Evolutionary conservation across 2,329 filamentous ascomycete species (phyloP), one percentile per base, ranked within the genome.

Genomic region (Ceratocystis alfenasii): DNA sequence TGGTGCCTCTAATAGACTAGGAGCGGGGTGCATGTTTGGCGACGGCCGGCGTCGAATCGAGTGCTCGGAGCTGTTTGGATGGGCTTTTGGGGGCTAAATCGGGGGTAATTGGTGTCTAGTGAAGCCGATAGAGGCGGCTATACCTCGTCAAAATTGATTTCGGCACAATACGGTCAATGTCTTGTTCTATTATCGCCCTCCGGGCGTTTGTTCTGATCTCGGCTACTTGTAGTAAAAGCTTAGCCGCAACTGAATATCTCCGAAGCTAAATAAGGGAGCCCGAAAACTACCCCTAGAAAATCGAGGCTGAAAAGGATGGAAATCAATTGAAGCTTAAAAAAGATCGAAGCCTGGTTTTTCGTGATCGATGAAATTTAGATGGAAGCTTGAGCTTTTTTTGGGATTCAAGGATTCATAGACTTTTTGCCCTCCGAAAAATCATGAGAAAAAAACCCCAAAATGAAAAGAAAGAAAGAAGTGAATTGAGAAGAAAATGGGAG

Each of bases 1-100:
- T 59, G 71, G 71, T 64, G 72, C 71, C 67, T 76, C 75, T 66
- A 72, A 71, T 69, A 77, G 71, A 70, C 72, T 76, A 57, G 75
- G 75, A 65, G 74, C 72, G 70, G 75, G 73, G 71, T 76, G 76
- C 76, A 77, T 77, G 69, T 68, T 71, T 28, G 53, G 53, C 22
- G 53, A 22, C 22, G 22, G 8, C 36, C 36, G 36, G 36, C 36
- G 36, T 41, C 36, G 22, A 28, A 22, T 41, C 17, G 28, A n/a
- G 6, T 46, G n/a, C 15, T 25, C 46, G 46, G 45, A 53, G 45
- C 15, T 30, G 45, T 36, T 44, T 44, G 41, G 59, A 36, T 12
- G 46, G 17, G 22, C n/a, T 20, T 20, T 7, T n/a, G 17, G n/a
- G n/a, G 22, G 46, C 46, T 8, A 22, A 41, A 41, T 12, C 36